Conservation (phyloP, 176 grass and related monocot genomes). For the Panicum miliaceum region DNA sequence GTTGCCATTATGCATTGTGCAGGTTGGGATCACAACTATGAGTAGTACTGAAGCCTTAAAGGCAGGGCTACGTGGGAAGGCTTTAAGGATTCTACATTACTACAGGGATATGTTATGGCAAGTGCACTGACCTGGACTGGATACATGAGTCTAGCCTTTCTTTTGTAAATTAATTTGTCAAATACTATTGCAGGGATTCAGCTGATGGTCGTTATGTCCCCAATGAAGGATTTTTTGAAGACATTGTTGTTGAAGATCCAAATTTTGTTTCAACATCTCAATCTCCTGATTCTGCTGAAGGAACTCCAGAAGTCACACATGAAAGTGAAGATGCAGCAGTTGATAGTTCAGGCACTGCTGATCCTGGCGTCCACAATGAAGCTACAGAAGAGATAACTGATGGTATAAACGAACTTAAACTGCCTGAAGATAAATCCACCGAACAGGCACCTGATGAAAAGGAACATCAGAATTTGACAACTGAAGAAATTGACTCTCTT, state of each 20-base stretch:
- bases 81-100: constrained; percentile 79
- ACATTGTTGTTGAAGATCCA: constrained; percentile 87
- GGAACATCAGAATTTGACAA: constrained; percentile 62
- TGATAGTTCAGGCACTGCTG: constrained; percentile 46
- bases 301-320: constrained; percentile 45
- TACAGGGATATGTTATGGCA: constrained; percentile 89
- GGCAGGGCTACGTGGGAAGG: constrained; percentile 88
- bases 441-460: constrained; percentile 65
- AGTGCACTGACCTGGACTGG: constrained; percentile 42
- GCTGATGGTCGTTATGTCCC: constrained; percentile 79
- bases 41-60: constrained; percentile 67
- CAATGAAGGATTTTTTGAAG: constrained; percentile 90
- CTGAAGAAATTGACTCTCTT: constrained; percentile 87
- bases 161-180: constrained; percentile 30
- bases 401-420: constrained; percentile 53
- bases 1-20: constrained; percentile 14
- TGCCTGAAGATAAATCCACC: constrained; percentile 46
- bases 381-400: constrained; percentile 59
- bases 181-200: constrained; percentile 74
- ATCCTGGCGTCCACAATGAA: constrained; percentile 44
- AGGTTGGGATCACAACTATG: constrained; percentile 90
- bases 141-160: constrained; percentile 15
- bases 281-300: constrained; percentile 37
- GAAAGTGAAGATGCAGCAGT: constrained; percentile 41
- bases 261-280: constrained; percentile 54